Base-by-base conservation (phyloP, 768 basidiomycete species). In the Tulasnella sp. region DNA sequence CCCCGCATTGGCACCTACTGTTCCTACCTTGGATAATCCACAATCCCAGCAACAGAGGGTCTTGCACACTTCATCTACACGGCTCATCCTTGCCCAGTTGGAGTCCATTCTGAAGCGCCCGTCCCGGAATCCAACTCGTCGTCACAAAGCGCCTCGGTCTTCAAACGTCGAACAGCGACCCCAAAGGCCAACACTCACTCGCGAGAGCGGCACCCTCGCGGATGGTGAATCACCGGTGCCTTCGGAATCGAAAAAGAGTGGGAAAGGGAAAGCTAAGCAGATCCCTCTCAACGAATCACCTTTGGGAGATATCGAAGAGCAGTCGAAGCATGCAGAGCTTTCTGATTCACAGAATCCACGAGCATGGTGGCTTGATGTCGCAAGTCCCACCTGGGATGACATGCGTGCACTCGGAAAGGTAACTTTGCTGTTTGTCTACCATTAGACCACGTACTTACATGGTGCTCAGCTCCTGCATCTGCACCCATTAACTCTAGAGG, bases 401-500 rank as follows among this genome's bases (percentile, higher is more conserved):
- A 77, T 93, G 72, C 74, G 83, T 53, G 76, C 80, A 5, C 72
- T 96, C 43, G 84, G 89, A 37, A 89, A 85, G 73, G 87, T 80
- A 58, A 46, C 71, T 61, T 5, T 25, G 51, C 12, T 45, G 31
- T 13, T 29, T 46, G 33, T n/a, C 31, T 12, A 8, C n/a, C n/a
- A n/a, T n/a, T n/a, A n/a, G n/a, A n/a, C n/a, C n/a, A n/a, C n/a
- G n/a, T n/a, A n/a, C n/a, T n/a, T n/a, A n/a, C n/a, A n/a, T n/a
- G n/a, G n/a, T n/a, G n/a, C n/a, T n/a, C 58, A 91, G 88, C 66
- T 86, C 15, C 69, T 93, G 22, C 85, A 87, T 55, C 72, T 96
- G 0, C 92, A 96, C 64, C 92, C 92, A 0, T 67, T 96, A 40
- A 93, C 91, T 0, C 71, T 95, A 10, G 92, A 96, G 64, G 91